Base-by-base conservation (phyloP, 2,329 filamentous ascomycete genomes). In the Beauveria brongniartii region DNA sequence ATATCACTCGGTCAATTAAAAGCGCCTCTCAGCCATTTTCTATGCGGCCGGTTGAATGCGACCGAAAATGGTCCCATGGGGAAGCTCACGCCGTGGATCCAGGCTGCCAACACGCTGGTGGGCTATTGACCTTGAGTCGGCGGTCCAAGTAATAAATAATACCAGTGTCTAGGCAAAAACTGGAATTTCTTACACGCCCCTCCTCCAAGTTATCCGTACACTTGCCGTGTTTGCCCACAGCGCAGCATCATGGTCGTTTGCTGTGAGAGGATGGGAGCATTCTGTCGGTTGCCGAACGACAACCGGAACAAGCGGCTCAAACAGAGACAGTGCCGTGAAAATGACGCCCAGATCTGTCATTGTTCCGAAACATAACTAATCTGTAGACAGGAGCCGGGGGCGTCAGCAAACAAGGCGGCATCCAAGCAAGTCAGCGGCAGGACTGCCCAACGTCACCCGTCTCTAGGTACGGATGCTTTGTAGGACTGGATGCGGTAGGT, bases 21-120 rank as follows among this genome's bases (percentile, higher is more conserved):
- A 44, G 57, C 57, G 57, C 57, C 57, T 59, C 57, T 47, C 50
- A 54, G 57, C 50, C 57, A 54, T 59, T 28, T 20, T 20, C 57
- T 50, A 59, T 53, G 48, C 57, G 28, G 41, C 41, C 22, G 20
- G 40, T 12, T 30, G 57, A 53, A 30, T 59, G 37, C 37, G 57
- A 24, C 57, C 57, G 50, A 59, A 47, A 54, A 40, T 59, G 53
- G 57, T 54, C 48, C 57, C 56, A 59, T 44, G 26, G 34, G 47
- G 34, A 14, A 58, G 24, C 40, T 52, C 5, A 28, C 22, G 34
- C 34, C 55, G 30, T 9, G 8, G n/a, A 58, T 46, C 34, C 20
- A 40, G 20, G 20, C 34, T 34, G 16, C 14, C 30, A 43, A 47
- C 34, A 34, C 47, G 37, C n/a, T 30, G 56, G 46, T 22, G 40